Evolutionary conservation across 306 rosid species (phyloP).

Genomic region (Crotalaria pallida): DNA sequence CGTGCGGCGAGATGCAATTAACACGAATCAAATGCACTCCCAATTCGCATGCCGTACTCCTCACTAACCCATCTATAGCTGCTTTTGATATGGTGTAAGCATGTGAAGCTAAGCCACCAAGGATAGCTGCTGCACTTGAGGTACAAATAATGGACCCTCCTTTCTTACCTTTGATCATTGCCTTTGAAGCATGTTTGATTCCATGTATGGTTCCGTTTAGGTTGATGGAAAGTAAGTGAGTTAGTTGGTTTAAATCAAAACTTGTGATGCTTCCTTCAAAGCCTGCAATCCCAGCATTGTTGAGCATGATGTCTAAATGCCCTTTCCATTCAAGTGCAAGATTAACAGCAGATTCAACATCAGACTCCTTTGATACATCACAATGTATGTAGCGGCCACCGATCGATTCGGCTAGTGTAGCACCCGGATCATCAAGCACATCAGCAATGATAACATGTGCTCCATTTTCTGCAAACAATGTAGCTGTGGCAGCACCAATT

Average conservation of each 20-base stretch:
- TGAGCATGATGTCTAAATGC: constrained; percentile 62
- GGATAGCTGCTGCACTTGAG: constrained; percentile 59
- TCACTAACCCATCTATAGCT: constrained; percentile 55
- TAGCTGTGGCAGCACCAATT: constrained; percentile 81
- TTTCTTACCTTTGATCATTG: constrained; percentile 50
- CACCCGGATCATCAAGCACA: constrained; percentile 64
- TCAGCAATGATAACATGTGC: constrained; percentile 72
- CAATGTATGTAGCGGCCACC: constrained; percentile 70
- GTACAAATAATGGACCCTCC: constrained; percentile 74
- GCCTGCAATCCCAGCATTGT: constrained; percentile 72
- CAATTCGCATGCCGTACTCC: constrained; percentile 68
- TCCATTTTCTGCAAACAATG: constrained; percentile 56
- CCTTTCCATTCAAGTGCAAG: constrained; percentile 67
- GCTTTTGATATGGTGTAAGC: constrained; percentile 62
- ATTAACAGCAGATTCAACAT: constrained; percentile 62
- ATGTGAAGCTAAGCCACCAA: constrained; percentile 77
- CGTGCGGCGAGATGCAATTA: constrained; percentile 70
- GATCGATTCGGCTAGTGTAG: constrained; percentile 38
- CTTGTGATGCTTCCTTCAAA: constrained; percentile 52
- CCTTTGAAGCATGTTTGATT: constrained; percentile 61
- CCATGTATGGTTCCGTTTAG: constrained; percentile 64
- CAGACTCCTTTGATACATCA: constrained; percentile 62
- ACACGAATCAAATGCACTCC: constrained; percentile 73
- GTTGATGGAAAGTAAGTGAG: constrained; percentile 36
- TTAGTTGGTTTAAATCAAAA: constrained; percentile 48